phyloP scores from a whole-genome alignment of 1,284 basidiomycete genomes.

The Rhodotorula mucilaginosa region DNA sequence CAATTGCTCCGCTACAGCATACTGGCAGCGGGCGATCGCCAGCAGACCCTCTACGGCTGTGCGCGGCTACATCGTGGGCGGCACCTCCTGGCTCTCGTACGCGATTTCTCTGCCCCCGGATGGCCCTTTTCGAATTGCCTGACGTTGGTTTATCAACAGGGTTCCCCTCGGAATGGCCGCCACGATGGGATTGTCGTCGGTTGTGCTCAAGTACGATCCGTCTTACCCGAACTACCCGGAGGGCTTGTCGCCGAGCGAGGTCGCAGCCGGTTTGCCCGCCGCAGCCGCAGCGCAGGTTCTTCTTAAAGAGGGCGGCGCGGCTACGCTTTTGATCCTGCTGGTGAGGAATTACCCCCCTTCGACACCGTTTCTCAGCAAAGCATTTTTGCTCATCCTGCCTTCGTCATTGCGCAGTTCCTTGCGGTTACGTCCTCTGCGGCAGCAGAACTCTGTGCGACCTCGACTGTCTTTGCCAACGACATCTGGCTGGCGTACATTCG shows the following conservation, averaged over 20 bases:
- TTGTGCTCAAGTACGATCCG: slow-evolving; percentile 24
- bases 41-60: slow-evolving; percentile 44
- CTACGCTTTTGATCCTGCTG: slow-evolving; percentile 53
- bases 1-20: too few relatives aligned
- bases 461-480: slow-evolving; percentile 56
- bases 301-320: slow-evolving; percentile 59
- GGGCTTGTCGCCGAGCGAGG: slow-evolving; percentile 52
- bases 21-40: slow-evolving; percentile 43
- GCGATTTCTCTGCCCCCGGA: too few relatives aligned
- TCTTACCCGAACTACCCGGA: slow-evolving; percentile 24
- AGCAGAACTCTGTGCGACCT: slow-evolving; percentile 75
- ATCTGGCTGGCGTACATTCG: slow-evolving; percentile 68
- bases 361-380: too few relatives aligned
- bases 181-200: slow-evolving; percentile 13
- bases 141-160: neutral
- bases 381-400: too few relatives aligned
- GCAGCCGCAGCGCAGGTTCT: slow-evolving; percentile 60
- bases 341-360: neutral
- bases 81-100: too few relatives aligned
- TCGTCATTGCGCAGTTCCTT: slow-evolving; percentile 57
- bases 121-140: too few relatives aligned
- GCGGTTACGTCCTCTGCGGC: slow-evolving; percentile 79
- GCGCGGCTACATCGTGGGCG: slow-evolving; percentile 49
- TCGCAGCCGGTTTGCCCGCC: slow-evolving; percentile 79
- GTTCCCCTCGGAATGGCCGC: slow-evolving; percentile 25